Evolutionary conservation across 177 flowering plant genomes (phyloP), one percentile per base, ranked within the genome.

Genomic region (Telopea speciosissima): DNA sequence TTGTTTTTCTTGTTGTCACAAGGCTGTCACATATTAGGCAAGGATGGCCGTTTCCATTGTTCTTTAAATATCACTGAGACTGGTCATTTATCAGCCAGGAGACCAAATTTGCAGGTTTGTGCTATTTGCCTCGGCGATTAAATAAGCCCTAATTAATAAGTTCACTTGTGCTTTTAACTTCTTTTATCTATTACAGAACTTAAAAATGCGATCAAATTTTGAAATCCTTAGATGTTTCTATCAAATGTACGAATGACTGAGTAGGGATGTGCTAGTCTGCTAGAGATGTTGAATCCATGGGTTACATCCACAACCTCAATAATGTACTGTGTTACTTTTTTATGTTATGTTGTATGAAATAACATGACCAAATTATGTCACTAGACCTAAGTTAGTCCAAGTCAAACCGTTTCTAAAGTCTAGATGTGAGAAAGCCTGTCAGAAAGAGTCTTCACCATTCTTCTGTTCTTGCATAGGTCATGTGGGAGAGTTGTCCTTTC

Each of bases 21-120:
- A 98, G 90, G 95, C 24, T 78, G 75, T 81, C 84, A 82, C 70
- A 83, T 91, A 70, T 84, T 95, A 10, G 92, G 99, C 61, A 86
- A 79, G 72, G 80, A 86, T 79, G 95, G 92, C n/a, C 97, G 97
- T 62, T 75, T 96, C 70, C 99, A 96, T 78, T 96, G 99, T 78
- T 93, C 99, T 8, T 74, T 96, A 62, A 96, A 96, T 82, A 91
- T 96, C 80, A 96, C 99, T 22, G 99, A 96, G 85, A 96, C 99
- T 72, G 99, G 99, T 42, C 85, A 97, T 63, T 82, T 96, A 62
- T 96, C 99, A 62, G 95, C 98, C 19, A 86, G 99, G 78, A 88
- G 96, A 73, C 99, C 99, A 60, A 96, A 87, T 86, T 82, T 93
- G 81, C 99, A 96, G 99, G 99, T 93, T 75, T 28, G 2, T 64